Conservation (phyloP, 768 basidiomycete genomes). For the Trametes elegans region DNA sequence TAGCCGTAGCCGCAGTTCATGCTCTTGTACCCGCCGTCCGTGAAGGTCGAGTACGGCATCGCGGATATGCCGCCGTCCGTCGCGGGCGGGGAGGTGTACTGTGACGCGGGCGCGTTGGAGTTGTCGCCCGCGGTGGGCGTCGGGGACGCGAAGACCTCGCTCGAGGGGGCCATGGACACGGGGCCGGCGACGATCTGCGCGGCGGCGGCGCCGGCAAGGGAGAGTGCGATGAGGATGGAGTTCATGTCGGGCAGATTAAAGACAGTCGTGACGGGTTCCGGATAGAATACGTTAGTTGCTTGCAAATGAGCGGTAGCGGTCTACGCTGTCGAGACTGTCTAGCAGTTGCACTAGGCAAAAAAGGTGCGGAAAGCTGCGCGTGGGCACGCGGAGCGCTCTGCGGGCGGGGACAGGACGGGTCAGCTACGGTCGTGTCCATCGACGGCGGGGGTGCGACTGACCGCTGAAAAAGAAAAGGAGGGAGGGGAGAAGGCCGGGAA, state of each 20-base stretch:
- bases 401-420: background rate
- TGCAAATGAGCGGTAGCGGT: conserved; percentile 53
- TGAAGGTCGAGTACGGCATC: conserved; percentile 63
- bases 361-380: conserved; percentile 40
- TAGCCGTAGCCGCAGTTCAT: conserved; percentile 74
- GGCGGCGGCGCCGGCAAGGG: conserved; percentile 53
- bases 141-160: conserved; percentile 25
- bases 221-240: conserved; percentile 57
- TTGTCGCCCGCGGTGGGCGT: conserved; percentile 33
- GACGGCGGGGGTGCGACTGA: conserved; percentile 30
- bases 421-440: background rate
- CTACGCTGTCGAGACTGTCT: conserved; percentile 73
- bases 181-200: conserved; percentile 47
- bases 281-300: conserved; percentile 35
- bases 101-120: conserved; percentile 28
- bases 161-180: conserved; percentile 27
- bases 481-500: conserved; percentile 34
- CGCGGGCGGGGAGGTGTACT: conserved; percentile 21
- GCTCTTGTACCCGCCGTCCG: conserved; percentile 60
- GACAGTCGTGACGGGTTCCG: conserved; percentile 34
- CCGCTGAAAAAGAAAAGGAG: conserved; percentile 36
- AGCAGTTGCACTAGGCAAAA: conserved; percentile 44
- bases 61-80: conserved; percentile 40
- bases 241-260: conserved; percentile 55
- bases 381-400: conserved; percentile 44